These are phyloP conservation scores for Ambrosia artemisiifolia DNA, from an alignment of 129 eudicot genomes.

Conservation along the genomic window DNA sequence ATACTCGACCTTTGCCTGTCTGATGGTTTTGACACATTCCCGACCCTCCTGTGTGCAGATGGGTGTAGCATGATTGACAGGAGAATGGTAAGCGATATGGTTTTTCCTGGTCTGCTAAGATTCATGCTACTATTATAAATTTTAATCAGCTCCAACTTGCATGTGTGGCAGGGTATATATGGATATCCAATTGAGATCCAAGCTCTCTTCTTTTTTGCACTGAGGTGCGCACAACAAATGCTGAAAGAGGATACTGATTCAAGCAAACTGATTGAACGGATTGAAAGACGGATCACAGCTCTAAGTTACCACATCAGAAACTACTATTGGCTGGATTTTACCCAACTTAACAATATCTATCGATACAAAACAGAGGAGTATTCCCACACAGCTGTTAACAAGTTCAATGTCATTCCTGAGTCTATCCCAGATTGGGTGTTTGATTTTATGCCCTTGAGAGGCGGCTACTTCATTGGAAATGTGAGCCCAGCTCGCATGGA, in stretches of 20 bases:
- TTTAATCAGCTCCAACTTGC: conserved; percentile 15
- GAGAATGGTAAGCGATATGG: conserved; percentile 49
- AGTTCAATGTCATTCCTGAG: conserved; percentile 50
- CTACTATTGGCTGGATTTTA: conserved; percentile 58
- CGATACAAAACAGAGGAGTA: conserved; percentile 66
- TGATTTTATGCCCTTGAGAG: conserved; percentile 59
- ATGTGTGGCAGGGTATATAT: conserved; percentile 48
- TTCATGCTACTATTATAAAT: not conserved
- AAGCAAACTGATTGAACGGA: conserved; percentile 39
- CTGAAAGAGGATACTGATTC: conserved; percentile 42
- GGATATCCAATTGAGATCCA: conserved; percentile 69
- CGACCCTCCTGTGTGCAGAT: conserved; percentile 59
- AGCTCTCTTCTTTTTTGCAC: conserved; percentile 58
- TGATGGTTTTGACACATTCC: conserved; percentile 66
- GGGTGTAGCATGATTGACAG: conserved; percentile 70
- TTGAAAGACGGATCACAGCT: conserved; percentile 45
- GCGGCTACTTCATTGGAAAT: conserved; percentile 66
- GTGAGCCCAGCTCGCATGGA: conserved; percentile 63
- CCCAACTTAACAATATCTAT: conserved; percentile 52
- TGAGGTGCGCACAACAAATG: conserved; percentile 51
- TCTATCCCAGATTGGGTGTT: conserved; percentile 68
- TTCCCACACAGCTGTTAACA: conserved; percentile 52
- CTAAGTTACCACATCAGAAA: conserved; percentile 55
- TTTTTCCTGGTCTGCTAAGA: not conserved
- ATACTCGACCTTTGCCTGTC: conserved; percentile 54